phyloP scores from a whole-genome alignment of 176 grass and related monocot species.

The Cenchrus purpureus region DNA sequence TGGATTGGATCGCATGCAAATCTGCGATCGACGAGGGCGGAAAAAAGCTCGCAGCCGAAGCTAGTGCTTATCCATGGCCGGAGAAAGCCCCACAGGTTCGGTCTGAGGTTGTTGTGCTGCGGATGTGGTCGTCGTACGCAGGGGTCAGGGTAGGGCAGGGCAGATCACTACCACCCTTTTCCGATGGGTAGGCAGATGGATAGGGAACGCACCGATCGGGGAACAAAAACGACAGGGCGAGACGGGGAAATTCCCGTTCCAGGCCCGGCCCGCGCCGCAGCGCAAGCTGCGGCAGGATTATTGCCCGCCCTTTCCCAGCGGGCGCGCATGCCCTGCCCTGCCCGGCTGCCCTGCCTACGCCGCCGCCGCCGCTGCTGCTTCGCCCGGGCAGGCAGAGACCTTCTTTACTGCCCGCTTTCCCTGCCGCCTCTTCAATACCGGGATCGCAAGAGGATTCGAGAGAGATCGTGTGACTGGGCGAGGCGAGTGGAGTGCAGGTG shows the following conservation, averaged over 20 bases:
- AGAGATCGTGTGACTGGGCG: neutral
- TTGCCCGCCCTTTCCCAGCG: neutral
- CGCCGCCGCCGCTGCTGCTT: no score
- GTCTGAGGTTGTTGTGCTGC: slow-evolving; percentile 17
- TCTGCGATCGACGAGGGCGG: neutral
- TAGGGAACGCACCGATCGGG: neutral
- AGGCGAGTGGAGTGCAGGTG: neutral
- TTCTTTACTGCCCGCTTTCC: slow-evolving; percentile 14
- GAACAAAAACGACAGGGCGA: neutral
- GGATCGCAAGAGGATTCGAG: neutral
- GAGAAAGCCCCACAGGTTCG: neutral
- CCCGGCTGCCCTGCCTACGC: neutral
- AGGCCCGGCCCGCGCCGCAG: neutral
- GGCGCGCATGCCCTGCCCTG: neutral
- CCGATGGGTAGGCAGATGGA: neutral
- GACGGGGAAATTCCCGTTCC: neutral
- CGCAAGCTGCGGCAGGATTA: neutral
- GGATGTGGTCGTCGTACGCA: neutral
- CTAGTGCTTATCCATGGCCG: neutral
- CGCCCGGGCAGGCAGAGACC: neutral
- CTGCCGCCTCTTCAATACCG: neutral
- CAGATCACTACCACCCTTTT: no score
- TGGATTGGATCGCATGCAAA: neutral
- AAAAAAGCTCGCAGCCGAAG: neutral
- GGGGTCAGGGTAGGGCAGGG: neutral